These are phyloP conservation scores for Cercospora janseana DNA, from an alignment of 2,329 filamentous ascomycete genomes.

Conservation along the genomic window DNA sequence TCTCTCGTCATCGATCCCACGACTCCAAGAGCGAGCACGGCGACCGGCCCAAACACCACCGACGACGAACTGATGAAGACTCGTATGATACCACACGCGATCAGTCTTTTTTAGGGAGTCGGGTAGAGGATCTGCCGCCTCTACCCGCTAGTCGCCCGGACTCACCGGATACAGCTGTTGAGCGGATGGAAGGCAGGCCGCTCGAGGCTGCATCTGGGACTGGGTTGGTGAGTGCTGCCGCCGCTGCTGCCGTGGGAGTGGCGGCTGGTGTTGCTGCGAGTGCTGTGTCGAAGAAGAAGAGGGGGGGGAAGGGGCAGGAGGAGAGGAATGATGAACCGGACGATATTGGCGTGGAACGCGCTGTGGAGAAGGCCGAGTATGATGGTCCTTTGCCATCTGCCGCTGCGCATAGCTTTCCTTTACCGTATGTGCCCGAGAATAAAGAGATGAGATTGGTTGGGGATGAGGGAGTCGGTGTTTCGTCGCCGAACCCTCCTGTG, in stretches of 20 bases:
- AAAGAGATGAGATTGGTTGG: not conserved
- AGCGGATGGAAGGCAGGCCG: slow-evolving; percentile 38
- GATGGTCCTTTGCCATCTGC: slow-evolving; percentile 5
- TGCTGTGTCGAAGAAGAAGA: slow-evolving; percentile 4
- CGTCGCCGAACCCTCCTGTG: slow-evolving; percentile 6
- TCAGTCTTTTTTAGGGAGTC: slow-evolving; percentile 63
- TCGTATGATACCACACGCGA: slow-evolving; percentile 32
- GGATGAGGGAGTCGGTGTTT: not conserved
- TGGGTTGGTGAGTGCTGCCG: slow-evolving; percentile 26
- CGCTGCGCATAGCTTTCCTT: slow-evolving; percentile 9
- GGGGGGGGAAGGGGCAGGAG: not conserved
- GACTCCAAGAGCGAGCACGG: slow-evolving; percentile 25
- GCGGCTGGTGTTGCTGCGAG: slow-evolving; percentile 12
- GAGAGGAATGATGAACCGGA: not conserved
- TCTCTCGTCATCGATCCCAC: slow-evolving; percentile 22
- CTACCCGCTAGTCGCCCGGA: slow-evolving; percentile 38
- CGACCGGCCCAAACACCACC: slow-evolving; percentile 23
- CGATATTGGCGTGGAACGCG: no score
- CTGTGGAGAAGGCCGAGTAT: not conserved
- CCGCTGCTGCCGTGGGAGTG: slow-evolving; percentile 16
- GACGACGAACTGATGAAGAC: slow-evolving; percentile 30
- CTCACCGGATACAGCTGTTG: slow-evolving; percentile 31
- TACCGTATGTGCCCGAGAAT: slow-evolving; percentile 1
- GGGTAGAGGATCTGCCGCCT: slow-evolving; percentile 59
- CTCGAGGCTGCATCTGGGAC: slow-evolving; percentile 32